Conservation (phyloP, 202 grass and related monocot genomes). For the Schoenoplectus triqueter region DNA sequence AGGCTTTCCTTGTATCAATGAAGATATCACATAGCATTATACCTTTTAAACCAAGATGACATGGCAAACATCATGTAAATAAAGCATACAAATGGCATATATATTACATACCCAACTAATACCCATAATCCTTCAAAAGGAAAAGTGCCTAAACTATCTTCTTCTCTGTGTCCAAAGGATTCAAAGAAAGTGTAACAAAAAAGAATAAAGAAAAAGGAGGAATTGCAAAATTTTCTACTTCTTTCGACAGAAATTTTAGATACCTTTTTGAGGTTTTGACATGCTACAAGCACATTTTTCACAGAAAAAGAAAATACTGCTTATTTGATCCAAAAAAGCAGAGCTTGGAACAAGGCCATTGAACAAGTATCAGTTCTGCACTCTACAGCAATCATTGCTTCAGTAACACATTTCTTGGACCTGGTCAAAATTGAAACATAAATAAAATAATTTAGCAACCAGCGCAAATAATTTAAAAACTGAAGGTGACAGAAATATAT, state of each 20-base stretch:
- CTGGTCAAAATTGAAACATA: slow-evolving; percentile 16
- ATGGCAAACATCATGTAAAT: background rate
- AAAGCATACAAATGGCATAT: background rate
- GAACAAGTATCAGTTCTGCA: background rate
- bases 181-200: background rate
- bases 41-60: no score
- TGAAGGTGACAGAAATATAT: background rate
- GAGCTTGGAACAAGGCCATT: background rate
- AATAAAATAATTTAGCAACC: background rate
- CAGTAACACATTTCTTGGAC: background rate
- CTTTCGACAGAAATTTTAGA: background rate
- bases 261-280: background rate
- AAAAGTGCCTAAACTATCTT: background rate
- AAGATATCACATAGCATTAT: no score
- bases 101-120: background rate
- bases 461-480: background rate
- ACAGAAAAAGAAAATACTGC: background rate
- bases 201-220: background rate
- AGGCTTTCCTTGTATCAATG: background rate
- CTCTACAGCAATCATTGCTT: slow-evolving; percentile 20
- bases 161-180: background rate
- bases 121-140: background rate
- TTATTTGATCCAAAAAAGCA: slow-evolving; percentile 3
- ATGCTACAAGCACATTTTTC: background rate
- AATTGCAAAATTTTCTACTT: slow-evolving; percentile 3